Evolutionary conservation across 139 green algal genomes (phyloP), one percentile per base, ranked within the genome.

Genomic region (Eudorina sp.): DNA sequence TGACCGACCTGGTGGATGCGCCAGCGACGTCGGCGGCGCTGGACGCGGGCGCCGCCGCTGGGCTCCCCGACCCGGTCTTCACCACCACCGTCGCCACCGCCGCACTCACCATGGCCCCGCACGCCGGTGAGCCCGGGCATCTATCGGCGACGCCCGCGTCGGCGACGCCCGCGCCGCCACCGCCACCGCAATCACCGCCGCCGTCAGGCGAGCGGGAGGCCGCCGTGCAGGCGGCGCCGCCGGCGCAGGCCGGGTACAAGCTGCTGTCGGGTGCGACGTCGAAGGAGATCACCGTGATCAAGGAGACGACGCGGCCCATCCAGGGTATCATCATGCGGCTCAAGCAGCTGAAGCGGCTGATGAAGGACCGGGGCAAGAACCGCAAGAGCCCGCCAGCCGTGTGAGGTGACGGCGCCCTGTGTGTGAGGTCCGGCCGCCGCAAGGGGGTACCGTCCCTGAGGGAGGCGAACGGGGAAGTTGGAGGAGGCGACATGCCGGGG

Each of bases 271-370:
- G n/a, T n/a, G n/a, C n/a, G n/a, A n/a, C n/a, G n/a, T n/a, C n/a
- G 64, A 9, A 74, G 25, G 72, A 40, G 72, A 0, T 62, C 40
- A 45, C 40, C 14, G 60, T 77, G 60, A 21, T 85, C 2, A 27
- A 31, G 38, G 78, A 85, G 41, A 40, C 53, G 27, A n/a, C 78
- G 41, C 58, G 78, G 40, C 78, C 78, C 55, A 85, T 85, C 40
- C 40, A 70, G 41, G 79, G 79, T 3, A 41, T 86, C 4, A 62
- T 86, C 4, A 86, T 86, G 80, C 80, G 80, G 2, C 43, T 86
- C 0, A 86, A 86, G 80, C 80, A 86, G 27, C 48, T 11, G 60
- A 62, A 34, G 60, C 43, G 80, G 23, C 45, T 86, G 27, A 45
- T 72, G 21, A 55, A 41, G 40, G 60, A 76, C 80, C 41, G 43